Conservation (phyloP, 2,329 filamentous ascomycete species). For the Diaporthe caulivora region DNA sequence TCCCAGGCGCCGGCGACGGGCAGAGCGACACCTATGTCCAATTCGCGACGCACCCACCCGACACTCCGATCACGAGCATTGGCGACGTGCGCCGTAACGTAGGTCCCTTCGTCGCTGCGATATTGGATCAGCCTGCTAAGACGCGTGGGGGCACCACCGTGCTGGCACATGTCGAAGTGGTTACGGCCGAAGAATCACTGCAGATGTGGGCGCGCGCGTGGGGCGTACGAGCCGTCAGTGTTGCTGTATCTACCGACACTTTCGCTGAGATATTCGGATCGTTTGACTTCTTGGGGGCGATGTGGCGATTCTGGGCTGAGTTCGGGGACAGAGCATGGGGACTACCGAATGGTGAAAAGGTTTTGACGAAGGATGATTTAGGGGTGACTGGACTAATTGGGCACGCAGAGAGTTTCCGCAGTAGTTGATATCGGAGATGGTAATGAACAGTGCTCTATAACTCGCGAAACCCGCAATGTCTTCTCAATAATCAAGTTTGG, state of each 20-base stretch:
- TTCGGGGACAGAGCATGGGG: background rate
- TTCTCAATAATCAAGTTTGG: background rate
- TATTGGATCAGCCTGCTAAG: slow-evolving; percentile 48
- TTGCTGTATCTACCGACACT: background rate
- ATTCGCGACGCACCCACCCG: slow-evolving; percentile 44
- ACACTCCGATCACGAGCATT: slow-evolving; percentile 46
- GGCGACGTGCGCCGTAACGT: slow-evolving; percentile 50
- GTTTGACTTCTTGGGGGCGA: slow-evolving; percentile 2
- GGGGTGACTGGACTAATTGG: background rate
- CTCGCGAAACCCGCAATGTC: background rate
- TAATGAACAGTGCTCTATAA: background rate
- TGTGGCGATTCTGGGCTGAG: background rate
- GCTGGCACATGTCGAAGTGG: slow-evolving; percentile 43
- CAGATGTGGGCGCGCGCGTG: slow-evolving; percentile 45
- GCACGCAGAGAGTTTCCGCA: background rate
- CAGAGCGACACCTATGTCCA: slow-evolving; percentile 45
- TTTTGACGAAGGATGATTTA: slow-evolving; percentile 19
- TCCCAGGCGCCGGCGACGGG: slow-evolving; percentile 37
- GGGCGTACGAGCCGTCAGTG: background rate
- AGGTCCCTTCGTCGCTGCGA: slow-evolving; percentile 49
- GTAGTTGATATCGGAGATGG: background rate
- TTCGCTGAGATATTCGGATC: background rate
- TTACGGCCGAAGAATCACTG: slow-evolving; percentile 47
- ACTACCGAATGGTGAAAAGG: background rate
- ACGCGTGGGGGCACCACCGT: slow-evolving; percentile 48